Evolutionary conservation across 139 green algal genomes (phyloP).

Genomic region (Closterium sp.): DNA sequence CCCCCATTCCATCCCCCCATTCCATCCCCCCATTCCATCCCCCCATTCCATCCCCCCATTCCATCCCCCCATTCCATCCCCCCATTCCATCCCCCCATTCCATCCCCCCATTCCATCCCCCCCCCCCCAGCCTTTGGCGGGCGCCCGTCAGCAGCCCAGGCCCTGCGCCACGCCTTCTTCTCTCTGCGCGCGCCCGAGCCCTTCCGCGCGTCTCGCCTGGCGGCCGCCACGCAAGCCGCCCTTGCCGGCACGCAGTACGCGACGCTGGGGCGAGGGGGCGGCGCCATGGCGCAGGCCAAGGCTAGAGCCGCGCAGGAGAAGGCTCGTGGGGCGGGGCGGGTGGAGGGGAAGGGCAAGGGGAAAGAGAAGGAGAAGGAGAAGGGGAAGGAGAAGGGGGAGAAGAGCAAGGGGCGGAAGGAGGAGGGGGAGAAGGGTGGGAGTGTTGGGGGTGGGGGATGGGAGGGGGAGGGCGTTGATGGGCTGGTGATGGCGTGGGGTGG

Average conservation of each 20-base stretch:
- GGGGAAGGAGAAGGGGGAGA: neutral
- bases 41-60: neutral
- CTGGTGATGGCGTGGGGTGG: neutral
- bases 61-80: neutral
- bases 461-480: neutral
- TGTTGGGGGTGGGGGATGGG: neutral
- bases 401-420: neutral
- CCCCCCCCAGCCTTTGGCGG: neutral
- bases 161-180: slow-evolving; percentile 27
- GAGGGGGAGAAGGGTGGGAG: neutral
- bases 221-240: neutral
- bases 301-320: neutral
- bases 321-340: too few species aligned
- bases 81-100: too few species aligned
- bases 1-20: neutral
- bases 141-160: slow-evolving; percentile 17
- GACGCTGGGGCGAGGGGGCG: neutral
- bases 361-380: neutral
- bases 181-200: neutral
- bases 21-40: neutral
- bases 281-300: neutral
- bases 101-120: neutral
- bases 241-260: neutral
- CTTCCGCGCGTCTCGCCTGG: neutral
- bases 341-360: neutral